Percentiles rank a stretch among this genome's conserved stretches.
Conservation (phyloP, 2,329 filamentous ascomycete species). For the Ophiocordyceps polyrhachis-furcata region DNA sequence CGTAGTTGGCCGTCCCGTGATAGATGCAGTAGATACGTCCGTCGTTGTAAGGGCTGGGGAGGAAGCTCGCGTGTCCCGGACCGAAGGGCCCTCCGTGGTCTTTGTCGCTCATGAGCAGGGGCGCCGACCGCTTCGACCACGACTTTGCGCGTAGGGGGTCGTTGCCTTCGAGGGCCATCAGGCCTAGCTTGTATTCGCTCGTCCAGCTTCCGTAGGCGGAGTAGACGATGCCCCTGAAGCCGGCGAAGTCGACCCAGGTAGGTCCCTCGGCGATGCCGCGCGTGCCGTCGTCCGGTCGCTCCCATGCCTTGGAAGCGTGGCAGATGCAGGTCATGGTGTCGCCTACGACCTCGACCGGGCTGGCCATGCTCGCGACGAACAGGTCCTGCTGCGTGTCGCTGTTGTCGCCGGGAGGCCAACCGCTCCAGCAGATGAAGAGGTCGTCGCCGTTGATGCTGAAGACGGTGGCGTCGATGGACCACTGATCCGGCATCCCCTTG, state of each 20-base stretch:
- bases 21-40: conserved; percentile 3
- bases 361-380: conserved; percentile 2
- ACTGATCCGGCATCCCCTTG: conserved; percentile 4
- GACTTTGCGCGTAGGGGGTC: conserved; percentile 4
- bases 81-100: conserved; percentile 3
- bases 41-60: conserved; percentile 6
- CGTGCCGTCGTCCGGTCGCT: conserved; percentile 2
- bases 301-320: conserved; percentile 2
- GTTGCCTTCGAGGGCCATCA: conserved; percentile 1
- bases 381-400: conserved; percentile 4
- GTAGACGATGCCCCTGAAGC: conserved; percentile 4
- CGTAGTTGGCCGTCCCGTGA: conserved; percentile 4
- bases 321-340: conserved; percentile 1
- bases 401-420: conserved; percentile 4
- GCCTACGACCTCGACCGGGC: conserved; percentile 1
- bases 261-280: conserved; percentile 5
- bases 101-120: conserved; percentile 3
- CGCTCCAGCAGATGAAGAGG: conserved; percentile 4
- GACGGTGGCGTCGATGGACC: conserved; percentile 5
- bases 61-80: conserved; percentile 7
- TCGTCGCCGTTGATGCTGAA: conserved; percentile 5
- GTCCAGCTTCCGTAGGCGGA: conserved; percentile 4
- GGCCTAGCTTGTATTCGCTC: conserved; percentile 5
- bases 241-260: conserved; percentile 3
- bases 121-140: conserved; percentile 3